phyloP scores from a whole-genome alignment of 345 rosid genomes.

The Turritis glabra region DNA sequence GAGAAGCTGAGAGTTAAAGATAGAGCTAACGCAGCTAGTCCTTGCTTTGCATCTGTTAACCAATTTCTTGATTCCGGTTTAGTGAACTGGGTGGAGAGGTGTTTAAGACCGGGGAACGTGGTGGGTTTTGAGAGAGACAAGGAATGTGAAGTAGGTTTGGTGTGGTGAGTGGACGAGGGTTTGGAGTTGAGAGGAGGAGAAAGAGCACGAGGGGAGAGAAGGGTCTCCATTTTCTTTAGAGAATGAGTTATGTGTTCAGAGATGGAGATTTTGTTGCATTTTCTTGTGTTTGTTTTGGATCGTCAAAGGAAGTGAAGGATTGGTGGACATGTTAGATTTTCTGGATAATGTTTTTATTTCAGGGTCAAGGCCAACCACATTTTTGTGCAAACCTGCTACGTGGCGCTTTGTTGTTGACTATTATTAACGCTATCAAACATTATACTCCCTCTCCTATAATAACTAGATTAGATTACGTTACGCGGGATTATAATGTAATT shows the following conservation, averaged over 20 bases:
- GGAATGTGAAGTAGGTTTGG: slow-evolving; percentile 48
- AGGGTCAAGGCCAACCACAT: slow-evolving; percentile 21
- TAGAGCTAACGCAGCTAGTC: slow-evolving; percentile 76
- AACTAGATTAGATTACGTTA: too few relatives aligned
- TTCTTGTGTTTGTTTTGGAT: slow-evolving; percentile 29
- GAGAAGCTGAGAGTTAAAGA: slow-evolving; percentile 78
- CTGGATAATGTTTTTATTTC: slow-evolving; percentile 49
- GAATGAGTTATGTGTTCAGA: slow-evolving; percentile 28
- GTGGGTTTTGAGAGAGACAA: slow-evolving; percentile 46
- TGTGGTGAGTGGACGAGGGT: slow-evolving; percentile 39
- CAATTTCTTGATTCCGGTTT: slow-evolving; percentile 45
- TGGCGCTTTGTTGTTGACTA: slow-evolving; percentile 7
- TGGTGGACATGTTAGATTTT: slow-evolving; percentile 42
- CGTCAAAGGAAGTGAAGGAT: slow-evolving; percentile 43
- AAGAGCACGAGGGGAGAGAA: slow-evolving; percentile 61
- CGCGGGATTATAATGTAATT: too few relatives aligned
- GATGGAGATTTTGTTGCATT: slow-evolving; percentile 27
- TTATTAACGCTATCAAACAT: not conserved
- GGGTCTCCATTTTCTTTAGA: slow-evolving; percentile 61
- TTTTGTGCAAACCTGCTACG: slow-evolving; percentile 9
- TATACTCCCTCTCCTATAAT: too few relatives aligned
- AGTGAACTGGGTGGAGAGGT: slow-evolving; percentile 36
- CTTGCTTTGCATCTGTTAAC: slow-evolving; percentile 70
- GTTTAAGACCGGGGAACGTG: slow-evolving; percentile 45
- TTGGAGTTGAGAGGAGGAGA: slow-evolving; percentile 59